Evolutionary conservation across 441 rosid species (phyloP).

Genomic region (Erodium texanum): DNA sequence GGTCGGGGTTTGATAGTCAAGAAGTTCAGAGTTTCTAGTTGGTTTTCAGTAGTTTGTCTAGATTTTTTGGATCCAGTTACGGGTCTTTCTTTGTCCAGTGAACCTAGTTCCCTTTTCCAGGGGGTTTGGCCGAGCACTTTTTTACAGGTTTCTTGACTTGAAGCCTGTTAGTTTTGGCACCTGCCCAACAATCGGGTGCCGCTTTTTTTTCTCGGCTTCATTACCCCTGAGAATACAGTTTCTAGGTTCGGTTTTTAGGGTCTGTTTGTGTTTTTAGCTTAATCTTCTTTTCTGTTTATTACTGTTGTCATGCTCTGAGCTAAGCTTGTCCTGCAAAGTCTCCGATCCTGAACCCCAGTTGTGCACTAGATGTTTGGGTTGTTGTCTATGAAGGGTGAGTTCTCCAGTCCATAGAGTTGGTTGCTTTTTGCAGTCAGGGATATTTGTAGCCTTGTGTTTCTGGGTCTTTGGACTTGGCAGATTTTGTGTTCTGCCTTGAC

Average conservation of each 20-base stretch:
- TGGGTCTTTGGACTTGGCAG: not conserved
- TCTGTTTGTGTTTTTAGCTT: not conserved
- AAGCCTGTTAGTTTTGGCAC: constrained; percentile 32
- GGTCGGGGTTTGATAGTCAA: too few species aligned
- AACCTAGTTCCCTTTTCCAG: constrained; percentile 24
- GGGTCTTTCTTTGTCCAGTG: constrained; percentile 11
- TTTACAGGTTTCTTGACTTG: constrained; percentile 30
- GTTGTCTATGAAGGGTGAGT: not conserved
- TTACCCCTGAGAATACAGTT: constrained; percentile 33
- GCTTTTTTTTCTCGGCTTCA: constrained; percentile 28
- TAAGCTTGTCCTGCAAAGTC: too few species aligned
- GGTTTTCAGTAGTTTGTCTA: too few species aligned
- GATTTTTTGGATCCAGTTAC: too few species aligned
- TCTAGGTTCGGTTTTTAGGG: constrained; percentile 23
- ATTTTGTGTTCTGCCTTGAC: not conserved
- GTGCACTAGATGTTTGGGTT: too few species aligned
- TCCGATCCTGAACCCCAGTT: too few species aligned
- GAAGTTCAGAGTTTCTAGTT: too few species aligned
- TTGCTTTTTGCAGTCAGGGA: not conserved
- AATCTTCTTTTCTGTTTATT: not conserved
- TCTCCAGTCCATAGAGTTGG: not conserved
- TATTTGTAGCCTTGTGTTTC: not conserved
- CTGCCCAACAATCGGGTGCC: constrained; percentile 3
- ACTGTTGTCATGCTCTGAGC: not conserved
- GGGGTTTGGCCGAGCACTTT: constrained; percentile 28